Percentiles rank a stretch among this genome's conserved stretches.
These are phyloP conservation scores for Tanacetum coccineum DNA, from an alignment of 129 eudicot species.

Conservation along the genomic window DNA sequence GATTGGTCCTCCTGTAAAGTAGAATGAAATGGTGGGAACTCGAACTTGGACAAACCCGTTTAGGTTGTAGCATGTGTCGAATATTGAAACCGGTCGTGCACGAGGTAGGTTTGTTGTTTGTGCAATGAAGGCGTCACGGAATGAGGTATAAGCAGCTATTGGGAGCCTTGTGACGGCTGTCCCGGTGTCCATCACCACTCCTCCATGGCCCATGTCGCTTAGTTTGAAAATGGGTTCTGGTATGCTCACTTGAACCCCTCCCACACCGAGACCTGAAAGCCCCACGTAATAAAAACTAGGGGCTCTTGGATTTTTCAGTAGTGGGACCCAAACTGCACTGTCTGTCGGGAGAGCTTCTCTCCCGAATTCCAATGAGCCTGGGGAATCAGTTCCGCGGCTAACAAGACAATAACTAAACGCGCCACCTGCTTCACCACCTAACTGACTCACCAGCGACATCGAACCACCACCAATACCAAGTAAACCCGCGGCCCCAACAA, in stretches of 20 bases:
- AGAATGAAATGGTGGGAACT: conserved; percentile 85
- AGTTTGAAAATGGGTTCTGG: conserved; percentile 48
- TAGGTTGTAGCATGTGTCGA: conserved; percentile 80
- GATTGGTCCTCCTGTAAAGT: conserved; percentile 65
- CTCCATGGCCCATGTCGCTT: conserved; percentile 61
- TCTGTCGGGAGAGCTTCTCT: conserved; percentile 56
- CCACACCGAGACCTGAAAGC: conserved; percentile 82
- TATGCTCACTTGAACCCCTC: conserved; percentile 61
- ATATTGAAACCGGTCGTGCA: conserved; percentile 43
- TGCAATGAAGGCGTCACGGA: conserved; percentile 60
- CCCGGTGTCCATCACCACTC: conserved; percentile 91
- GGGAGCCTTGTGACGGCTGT: conserved; percentile 88
- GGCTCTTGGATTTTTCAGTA: conserved; percentile 45
- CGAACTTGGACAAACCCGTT: conserved; percentile 70
- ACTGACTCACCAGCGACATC: conserved; percentile 82
- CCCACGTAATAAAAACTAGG: conserved; percentile 78
- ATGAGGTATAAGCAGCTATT: conserved; percentile 46
- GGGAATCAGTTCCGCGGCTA: conserved; percentile 60
- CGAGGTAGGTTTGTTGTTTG: conserved; percentile 65
- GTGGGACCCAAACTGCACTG: conserved; percentile 81
- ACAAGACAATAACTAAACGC: conserved; percentile 83
- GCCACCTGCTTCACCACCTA: conserved; percentile 68
- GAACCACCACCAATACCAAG: conserved; percentile 84
- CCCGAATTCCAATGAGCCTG: conserved; percentile 77
- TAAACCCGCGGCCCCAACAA: conserved; percentile 81